A percentile compares a stretch with the other conserved stretches of the same genome.
These are phyloP conservation scores for Phlebiopsis gigantea DNA, from an alignment of 768 basidiomycete species.

Conservation along the genomic window DNA sequence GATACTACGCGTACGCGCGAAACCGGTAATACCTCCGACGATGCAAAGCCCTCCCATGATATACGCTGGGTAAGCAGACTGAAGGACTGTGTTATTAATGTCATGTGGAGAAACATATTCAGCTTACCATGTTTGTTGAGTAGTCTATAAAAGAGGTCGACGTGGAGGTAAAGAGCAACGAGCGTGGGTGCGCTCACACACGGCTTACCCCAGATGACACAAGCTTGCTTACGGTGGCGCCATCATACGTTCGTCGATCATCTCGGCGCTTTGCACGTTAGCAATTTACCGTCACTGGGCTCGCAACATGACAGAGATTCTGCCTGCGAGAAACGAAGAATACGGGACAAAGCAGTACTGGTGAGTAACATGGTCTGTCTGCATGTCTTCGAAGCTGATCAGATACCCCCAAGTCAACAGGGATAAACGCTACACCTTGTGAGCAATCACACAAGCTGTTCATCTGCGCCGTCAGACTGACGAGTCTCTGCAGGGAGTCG, in stretches of 20 bases:
- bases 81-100: background rate
- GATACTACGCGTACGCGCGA: constrained; percentile 64
- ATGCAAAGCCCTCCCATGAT: constrained; percentile 73
- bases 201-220: constrained; percentile 14
- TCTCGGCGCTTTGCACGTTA: background rate
- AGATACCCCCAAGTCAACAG: constrained; percentile 28
- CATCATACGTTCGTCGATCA: constrained; percentile 1
- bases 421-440: constrained; percentile 70
- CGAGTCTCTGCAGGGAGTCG: constrained; percentile 40
- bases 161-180: constrained; percentile 13
- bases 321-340: constrained; percentile 63
- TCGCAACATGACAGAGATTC: constrained; percentile 16
- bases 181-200: constrained; percentile 4
- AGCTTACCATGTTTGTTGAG: constrained; percentile 2
- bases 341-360: constrained; percentile 69
- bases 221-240: background rate
- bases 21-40: constrained; percentile 72
- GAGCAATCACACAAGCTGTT: constrained; percentile 18
- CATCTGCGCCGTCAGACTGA: background rate
- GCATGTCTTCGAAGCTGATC: background rate
- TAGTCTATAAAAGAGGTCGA: background rate
- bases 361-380: constrained; percentile 39
- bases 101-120: background rate
- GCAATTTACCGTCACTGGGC: background rate
- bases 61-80: constrained; percentile 66